Evolutionary conservation across 1,284 basidiomycete species (phyloP).

Genomic region (Agaricales sp.): DNA sequence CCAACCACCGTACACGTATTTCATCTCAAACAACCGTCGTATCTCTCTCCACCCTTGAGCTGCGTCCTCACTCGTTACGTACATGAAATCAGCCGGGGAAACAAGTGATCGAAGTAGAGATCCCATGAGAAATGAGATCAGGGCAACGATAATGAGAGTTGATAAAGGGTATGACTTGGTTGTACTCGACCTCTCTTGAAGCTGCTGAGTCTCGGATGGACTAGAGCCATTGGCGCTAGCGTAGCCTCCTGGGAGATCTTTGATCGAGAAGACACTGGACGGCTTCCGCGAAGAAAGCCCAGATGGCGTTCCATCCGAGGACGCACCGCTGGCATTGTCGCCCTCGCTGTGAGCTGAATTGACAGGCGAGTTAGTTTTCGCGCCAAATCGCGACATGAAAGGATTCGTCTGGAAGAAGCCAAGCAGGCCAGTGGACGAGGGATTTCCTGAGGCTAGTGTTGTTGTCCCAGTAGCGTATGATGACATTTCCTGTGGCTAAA

Average conservation of each 20-base stretch:
- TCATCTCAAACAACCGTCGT: slow-evolving; percentile 66
- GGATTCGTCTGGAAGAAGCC: slow-evolving; percentile 37
- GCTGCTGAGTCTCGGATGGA: background rate
- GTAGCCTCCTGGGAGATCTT: slow-evolving; percentile 4
- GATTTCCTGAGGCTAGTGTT: background rate
- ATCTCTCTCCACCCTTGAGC: slow-evolving; percentile 73
- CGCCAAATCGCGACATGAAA: slow-evolving; percentile 29
- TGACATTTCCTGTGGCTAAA: background rate
- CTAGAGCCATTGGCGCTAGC: background rate
- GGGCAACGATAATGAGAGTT: slow-evolving; percentile 65
- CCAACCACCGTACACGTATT: slow-evolving; percentile 70
- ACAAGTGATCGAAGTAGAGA: slow-evolving; percentile 82
- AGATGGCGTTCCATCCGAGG: background rate
- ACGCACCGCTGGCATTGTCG: background rate
- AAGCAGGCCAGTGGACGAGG: slow-evolving; percentile 22
- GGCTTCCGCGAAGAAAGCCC: background rate
- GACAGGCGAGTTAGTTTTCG: slow-evolving; percentile 1
- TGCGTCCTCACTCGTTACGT: slow-evolving; percentile 43
- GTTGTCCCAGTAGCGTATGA: slow-evolving; percentile 17
- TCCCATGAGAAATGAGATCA: slow-evolving; percentile 88
- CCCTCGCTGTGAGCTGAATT: no score
- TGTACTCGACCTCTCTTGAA: background rate
- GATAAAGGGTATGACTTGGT: slow-evolving; percentile 33
- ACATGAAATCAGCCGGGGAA: slow-evolving; percentile 88
- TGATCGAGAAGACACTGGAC: background rate